Evolutionary conservation across 2,329 filamentous ascomycete species (phyloP), one percentile per base, ranked within the genome.

Genomic region (Cladosporium sp.): DNA sequence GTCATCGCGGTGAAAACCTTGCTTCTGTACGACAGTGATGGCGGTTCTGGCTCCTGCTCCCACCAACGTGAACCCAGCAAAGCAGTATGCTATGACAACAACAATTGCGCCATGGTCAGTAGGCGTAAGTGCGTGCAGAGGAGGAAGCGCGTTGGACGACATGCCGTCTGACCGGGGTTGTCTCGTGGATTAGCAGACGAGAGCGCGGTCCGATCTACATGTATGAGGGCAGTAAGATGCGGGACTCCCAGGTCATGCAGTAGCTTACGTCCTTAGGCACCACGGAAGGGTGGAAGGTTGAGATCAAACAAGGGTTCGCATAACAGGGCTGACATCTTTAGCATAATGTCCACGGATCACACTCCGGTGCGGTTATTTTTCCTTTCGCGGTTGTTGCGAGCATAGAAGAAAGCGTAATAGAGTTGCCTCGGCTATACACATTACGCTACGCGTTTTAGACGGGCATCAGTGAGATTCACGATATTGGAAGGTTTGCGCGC

Each of bases 41-140:
- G 43, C 53, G 2, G 59, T 18, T 5, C 65, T 48, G 23, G 63
- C 63, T 16, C 26, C 21, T 13, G 61, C 26, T 5, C 43, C 53
- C 13, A 66, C 59, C 16, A 66, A 21, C 4, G 65, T 66, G 51
- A 66, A 64, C 3, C 61, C 43, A 11, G 65, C 65, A 7, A 62
- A 54, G 26, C 63, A 64, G 54, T 64, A 66, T n/a, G 59, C 60
- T 11, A 64, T 16, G 28, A 66, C 65, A 10, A 66, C 65, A 10
- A 54, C 34, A n/a, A 56, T 53, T 16, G 65, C 65, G 13, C 65
- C 65, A 26, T 57, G 36, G 32, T 66, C 65, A 11, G 21, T 43
- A 18, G 51, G 26, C 18, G 60, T 66, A 30, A 64, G 48, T 23
- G 34, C 39, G 39, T 59, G 57, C 28, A 66, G 61, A 10, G 65